These are phyloP conservation scores for Euptelea pleiosperma DNA, from an alignment of 164 flowering plant species.

Conservation along the genomic window DNA sequence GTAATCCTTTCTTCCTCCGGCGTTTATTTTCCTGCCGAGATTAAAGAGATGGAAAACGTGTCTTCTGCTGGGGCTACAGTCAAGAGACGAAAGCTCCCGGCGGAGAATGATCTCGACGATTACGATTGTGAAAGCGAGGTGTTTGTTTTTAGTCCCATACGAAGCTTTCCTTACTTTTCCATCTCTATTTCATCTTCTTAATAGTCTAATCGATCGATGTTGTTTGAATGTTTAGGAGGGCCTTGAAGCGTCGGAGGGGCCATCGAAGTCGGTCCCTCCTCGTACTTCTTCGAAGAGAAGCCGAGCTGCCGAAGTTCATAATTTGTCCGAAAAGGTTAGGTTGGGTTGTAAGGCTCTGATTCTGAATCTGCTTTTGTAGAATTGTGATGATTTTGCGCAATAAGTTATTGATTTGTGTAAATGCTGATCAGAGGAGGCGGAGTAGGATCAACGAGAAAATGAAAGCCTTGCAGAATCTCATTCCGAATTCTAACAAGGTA, in stretches of 20 bases:
- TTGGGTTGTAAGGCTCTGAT: not conserved
- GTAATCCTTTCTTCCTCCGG: conserved; percentile 30
- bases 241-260: conserved; percentile 40
- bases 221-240: conserved; percentile 37
- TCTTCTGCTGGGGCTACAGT: conserved; percentile 25
- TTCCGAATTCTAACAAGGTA: conserved; percentile 85
- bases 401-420: not conserved
- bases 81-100: conserved; percentile 21
- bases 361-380: not conserved
- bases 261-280: conserved; percentile 25
- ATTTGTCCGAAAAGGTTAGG: conserved; percentile 77
- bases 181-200: too few relatives aligned
- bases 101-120: conserved; percentile 40
- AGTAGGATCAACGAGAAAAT: conserved; percentile 87
- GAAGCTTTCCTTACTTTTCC: too few relatives aligned
- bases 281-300: conserved; percentile 66
- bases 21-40: conserved; percentile 14
- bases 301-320: conserved; percentile 88
- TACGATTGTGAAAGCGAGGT: conserved; percentile 56
- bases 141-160: too few relatives aligned
- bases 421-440: conserved; percentile 69
- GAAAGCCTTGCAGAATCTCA: conserved; percentile 83
- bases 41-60: too few relatives aligned
- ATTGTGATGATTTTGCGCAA: not conserved
- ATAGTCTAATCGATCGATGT: too few relatives aligned